Evolutionary conservation across 164 flowering plant species (phyloP).

Genomic region (Macadamia integrifolia): DNA sequence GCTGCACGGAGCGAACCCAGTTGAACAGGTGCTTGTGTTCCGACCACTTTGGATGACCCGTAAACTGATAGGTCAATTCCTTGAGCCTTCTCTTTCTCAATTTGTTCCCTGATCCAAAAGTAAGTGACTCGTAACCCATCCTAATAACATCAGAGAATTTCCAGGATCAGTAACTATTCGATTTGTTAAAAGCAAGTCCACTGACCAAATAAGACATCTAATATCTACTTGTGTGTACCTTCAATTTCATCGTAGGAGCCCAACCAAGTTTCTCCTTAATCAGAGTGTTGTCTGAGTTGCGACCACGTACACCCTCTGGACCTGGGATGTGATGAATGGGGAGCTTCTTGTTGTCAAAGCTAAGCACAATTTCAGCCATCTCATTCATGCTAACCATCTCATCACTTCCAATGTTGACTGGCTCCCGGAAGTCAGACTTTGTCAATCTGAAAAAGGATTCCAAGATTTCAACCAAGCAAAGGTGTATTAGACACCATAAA

Average conservation of each 20-base stretch:
- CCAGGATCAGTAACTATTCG: conserved; percentile 1
- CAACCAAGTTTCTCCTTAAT: conserved; percentile 95
- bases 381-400: conserved; percentile 99
- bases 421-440: conserved; percentile 92
- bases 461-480: neutral
- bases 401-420: conserved; percentile 95
- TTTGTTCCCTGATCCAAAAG: conserved; percentile 92
- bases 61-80: conserved; percentile 65
- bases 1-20: conserved; percentile 96
- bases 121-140: conserved; percentile 92
- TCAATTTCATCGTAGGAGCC: conserved; percentile 91
- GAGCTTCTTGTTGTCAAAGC: conserved; percentile 76
- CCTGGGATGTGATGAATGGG: conserved; percentile 97
- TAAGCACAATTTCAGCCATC: conserved; percentile 94
- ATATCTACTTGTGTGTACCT: conserved; percentile 37
- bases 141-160: conserved; percentile 26
- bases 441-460: conserved; percentile 47
- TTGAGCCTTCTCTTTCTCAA: conserved; percentile 77
- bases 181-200: neutral
- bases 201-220: neutral
- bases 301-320: conserved; percentile 93
- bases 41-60: conserved; percentile 94
- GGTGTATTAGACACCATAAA: neutral
- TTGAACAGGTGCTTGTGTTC: conserved; percentile 96
- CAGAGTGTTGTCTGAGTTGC: conserved; percentile 93